phyloP scores from a whole-genome alignment of 2,329 filamentous ascomycete species.

The Diaporthe sp. region DNA sequence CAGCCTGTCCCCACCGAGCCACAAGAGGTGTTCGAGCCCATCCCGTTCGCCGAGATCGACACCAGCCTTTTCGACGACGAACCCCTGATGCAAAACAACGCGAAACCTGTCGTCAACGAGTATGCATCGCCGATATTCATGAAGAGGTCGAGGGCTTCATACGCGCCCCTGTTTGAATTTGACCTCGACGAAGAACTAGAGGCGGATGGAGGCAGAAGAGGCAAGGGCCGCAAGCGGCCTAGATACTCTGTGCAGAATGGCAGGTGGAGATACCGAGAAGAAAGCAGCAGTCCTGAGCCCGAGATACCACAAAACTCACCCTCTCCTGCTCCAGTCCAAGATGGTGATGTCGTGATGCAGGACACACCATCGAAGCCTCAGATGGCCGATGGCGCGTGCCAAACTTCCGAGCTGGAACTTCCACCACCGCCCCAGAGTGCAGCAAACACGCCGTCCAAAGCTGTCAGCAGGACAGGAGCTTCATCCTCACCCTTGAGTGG shows the following conservation, averaged over 20 bases:
- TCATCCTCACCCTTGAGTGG: neutral
- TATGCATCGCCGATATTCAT: constrained; percentile 86
- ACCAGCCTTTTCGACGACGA: constrained; percentile 42
- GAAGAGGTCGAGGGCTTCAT: constrained; percentile 78
- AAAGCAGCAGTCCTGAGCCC: constrained; percentile 78
- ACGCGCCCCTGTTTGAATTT: constrained; percentile 75
- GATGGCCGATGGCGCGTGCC: constrained; percentile 50
- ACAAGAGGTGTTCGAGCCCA: constrained; percentile 24
- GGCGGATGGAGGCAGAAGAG: constrained; percentile 72
- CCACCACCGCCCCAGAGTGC: constrained; percentile 33
- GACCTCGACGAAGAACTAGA: constrained; percentile 76
- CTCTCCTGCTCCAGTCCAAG: constrained; percentile 5
- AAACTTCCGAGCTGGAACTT: constrained; percentile 48
- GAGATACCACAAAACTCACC: constrained; percentile 47
- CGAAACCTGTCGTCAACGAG: constrained; percentile 55
- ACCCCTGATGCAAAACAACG: neutral
- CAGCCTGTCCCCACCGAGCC: constrained; percentile 49
- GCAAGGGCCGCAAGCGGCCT: constrained; percentile 77
- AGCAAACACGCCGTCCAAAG: constrained; percentile 27
- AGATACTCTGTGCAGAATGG: constrained; percentile 76
- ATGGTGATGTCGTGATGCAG: constrained; percentile 32
- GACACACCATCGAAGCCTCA: constrained; percentile 42
- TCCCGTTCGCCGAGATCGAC: constrained; percentile 36
- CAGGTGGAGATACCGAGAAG: constrained; percentile 81
- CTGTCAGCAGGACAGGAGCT: neutral